Evolutionary conservation across 768 basidiomycete species (phyloP), one percentile per base, ranked within the genome.

Genomic region (Auricularia heimuer): DNA sequence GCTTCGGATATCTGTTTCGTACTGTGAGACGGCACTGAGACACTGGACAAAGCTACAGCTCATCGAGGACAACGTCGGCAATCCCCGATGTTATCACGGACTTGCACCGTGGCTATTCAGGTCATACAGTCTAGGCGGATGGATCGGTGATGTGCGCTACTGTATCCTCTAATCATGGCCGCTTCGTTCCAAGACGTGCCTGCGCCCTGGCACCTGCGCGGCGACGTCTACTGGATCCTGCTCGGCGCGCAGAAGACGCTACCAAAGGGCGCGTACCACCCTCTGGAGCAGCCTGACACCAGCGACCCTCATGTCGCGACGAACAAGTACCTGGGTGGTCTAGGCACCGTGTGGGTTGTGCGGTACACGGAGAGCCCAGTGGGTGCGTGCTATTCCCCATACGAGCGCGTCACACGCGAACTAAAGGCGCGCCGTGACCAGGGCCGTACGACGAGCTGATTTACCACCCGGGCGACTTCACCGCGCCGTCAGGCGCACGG

Each of bases 381-480:
- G 16, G 56, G 56, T 60, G 18, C 12, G 56, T 33, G 24, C 16
- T 34, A 29, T 29, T 7, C 7, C 6, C 56, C 24, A 24, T 11
- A 8, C 14, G 11, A 34, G 12, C n/a, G 24, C 21, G 60, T 7
- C 12, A 21, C 14, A 12, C 18, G 10, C 21, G 21, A 37, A 12
- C n/a, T 21, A 29, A 47, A 34, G 62, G 16, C 11, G 6, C 24
- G 11, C 35, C 24, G 16, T 37, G 29, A 0, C 6, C 14, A 66
- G 65, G 65, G 11, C 66, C 66, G 24, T 66, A 68, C 58, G 67
- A 68, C 63, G 67, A 68, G 58, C 61, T 68, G 12, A 35, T 66
- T 2, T 66, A 66, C 62, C 24, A 67, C 10, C 67, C 67, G 6
- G 67, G 67, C 29, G 21, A 24, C 3, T 68, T 68, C 61, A 62